Evolutionary conservation across 2,329 filamentous ascomycete species (phyloP).

Genomic region (Aspergillus pseudotamarii): DNA sequence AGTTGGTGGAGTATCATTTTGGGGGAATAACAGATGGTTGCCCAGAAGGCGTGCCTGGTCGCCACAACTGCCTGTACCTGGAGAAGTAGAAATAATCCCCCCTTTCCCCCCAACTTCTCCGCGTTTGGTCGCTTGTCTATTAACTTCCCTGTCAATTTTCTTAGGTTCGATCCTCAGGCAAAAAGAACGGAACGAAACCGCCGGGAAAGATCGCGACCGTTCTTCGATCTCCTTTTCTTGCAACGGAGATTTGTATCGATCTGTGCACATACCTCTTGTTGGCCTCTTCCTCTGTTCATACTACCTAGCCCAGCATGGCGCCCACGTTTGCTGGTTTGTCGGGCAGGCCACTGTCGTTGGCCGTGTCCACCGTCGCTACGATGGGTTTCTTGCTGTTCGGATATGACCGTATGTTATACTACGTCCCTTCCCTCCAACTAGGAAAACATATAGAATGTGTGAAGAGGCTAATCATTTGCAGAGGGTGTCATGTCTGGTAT

Average conservation of each 20-base stretch:
- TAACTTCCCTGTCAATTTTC: conserved; percentile 15
- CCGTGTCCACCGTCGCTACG: conserved; percentile 65
- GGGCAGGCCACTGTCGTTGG: conserved; percentile 59
- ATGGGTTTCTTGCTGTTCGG: conserved; percentile 65
- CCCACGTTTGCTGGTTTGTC: conserved; percentile 62
- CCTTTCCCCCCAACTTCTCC: conserved; percentile 23
- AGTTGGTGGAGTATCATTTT: conserved; percentile 20
- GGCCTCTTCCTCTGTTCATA: background rate
- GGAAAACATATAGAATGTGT: background rate
- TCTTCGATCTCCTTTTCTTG: background rate
- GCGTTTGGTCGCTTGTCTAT: conserved; percentile 19
- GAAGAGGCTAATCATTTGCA: conserved; percentile 12
- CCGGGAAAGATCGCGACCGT: conserved; percentile 1
- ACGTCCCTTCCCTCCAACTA: background rate
- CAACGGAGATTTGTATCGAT: background rate
- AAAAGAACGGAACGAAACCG: background rate
- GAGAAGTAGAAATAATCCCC: conserved; percentile 33
- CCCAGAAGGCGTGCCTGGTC: conserved; percentile 15
- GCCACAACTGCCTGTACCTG: conserved; percentile 25
- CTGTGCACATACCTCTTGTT: conserved; percentile 1
- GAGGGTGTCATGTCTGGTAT: conserved; percentile 46
- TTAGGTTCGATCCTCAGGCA: conserved; percentile 2
- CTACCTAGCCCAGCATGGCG: conserved; percentile 45
- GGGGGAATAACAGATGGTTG: conserved; percentile 18
- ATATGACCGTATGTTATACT: conserved; percentile 52